These are phyloP conservation scores for Arthroderma sp. DNA, from an alignment of 2,329 filamentous ascomycete species.

Conservation along the genomic window DNA sequence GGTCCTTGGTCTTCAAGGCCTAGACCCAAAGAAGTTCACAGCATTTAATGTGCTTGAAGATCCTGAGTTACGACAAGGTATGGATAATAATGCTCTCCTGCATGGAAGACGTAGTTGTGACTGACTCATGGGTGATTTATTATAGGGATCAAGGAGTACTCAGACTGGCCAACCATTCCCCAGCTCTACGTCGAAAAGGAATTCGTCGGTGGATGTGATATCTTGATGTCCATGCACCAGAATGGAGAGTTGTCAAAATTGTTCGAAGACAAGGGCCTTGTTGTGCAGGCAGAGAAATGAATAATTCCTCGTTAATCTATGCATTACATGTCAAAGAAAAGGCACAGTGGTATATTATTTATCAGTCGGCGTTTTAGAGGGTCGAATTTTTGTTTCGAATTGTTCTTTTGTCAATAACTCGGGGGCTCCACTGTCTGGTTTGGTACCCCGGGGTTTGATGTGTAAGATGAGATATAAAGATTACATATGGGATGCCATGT, in stretches of 20 bases:
- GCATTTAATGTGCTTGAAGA: conserved; percentile 97
- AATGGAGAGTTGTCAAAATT: conserved; percentile 86
- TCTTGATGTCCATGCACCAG: conserved; percentile 93
- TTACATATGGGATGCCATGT: not conserved
- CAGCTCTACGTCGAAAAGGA: conserved; percentile 93
- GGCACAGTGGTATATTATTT: not conserved
- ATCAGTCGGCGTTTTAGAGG: not conserved
- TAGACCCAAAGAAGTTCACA: conserved; percentile 92
- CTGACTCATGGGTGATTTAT: not conserved
- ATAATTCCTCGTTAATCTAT: not conserved
- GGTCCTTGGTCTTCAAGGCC: conserved; percentile 85
- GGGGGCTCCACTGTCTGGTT: not conserved
- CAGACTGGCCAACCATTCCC: conserved; percentile 97
- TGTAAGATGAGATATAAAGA: not conserved
- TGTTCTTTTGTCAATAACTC: not conserved
- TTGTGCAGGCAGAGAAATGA: conserved; percentile 49
- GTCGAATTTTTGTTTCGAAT: not conserved
- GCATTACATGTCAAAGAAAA: not conserved
- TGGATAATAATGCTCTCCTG: conserved; percentile 16
- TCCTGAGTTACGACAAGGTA: conserved; percentile 68
- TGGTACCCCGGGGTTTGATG: not conserved
- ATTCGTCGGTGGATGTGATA: conserved; percentile 96
- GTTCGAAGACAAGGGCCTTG: conserved; percentile 81
- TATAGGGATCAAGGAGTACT: conserved; percentile 94
- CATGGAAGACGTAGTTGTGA: not conserved